A percentile compares a stretch with the other conserved stretches of the same genome.
Evolutionary conservation across 148 eudicot genomes (phyloP).

Genomic region (Rhododendron ovatum): DNA sequence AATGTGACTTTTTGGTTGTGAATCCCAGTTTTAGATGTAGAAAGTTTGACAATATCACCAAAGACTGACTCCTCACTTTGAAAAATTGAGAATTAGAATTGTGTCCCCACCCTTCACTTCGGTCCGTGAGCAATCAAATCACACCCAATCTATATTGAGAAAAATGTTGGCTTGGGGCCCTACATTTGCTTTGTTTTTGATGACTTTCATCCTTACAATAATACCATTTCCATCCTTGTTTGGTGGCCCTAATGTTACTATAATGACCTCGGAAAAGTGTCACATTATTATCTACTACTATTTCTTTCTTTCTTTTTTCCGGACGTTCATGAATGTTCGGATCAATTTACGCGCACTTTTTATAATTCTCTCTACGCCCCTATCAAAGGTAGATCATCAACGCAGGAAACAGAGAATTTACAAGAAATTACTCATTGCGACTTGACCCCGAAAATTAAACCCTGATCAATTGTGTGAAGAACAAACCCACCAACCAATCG

Average conservation of each 20-base stretch:
- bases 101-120: neutral
- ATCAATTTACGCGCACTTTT: too few relatives aligned
- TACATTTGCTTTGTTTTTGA: neutral
- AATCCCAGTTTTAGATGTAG: neutral
- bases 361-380: neutral
- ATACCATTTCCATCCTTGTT: neutral
- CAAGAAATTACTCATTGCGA: too few relatives aligned
- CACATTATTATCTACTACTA: neutral
- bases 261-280: neutral
- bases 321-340: too few relatives aligned
- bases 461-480: too few relatives aligned
- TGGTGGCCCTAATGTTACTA: neutral
- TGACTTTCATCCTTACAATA: neutral
- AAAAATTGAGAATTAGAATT: neutral
- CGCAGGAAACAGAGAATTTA: too few relatives aligned
- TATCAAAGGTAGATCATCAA: too few relatives aligned
- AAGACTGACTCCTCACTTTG: neutral
- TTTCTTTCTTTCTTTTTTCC: too few relatives aligned
- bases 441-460: too few relatives aligned
- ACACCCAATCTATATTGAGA: neutral
- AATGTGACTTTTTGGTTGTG: neutral
- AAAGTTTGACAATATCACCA: neutral
- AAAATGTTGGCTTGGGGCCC: conserved; percentile 8
- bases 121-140: conserved; percentile 4
- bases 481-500: neutral